phyloP scores from a whole-genome alignment of 768 basidiomycete species.

The Calocera cornea region DNA sequence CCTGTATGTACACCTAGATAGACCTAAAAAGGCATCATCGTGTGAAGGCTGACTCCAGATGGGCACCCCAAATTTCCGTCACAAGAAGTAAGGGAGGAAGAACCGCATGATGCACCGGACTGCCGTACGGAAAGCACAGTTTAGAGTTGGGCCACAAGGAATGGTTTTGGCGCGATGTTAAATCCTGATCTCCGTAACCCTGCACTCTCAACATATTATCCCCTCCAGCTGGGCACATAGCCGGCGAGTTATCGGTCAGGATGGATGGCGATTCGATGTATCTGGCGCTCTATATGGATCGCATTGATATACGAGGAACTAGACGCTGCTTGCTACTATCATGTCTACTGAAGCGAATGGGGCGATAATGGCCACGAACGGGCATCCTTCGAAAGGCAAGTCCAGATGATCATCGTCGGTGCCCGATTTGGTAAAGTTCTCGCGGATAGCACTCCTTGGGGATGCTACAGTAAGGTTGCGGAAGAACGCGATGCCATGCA shows the following conservation, averaged over 20 bases:
- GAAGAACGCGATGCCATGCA: not conserved
- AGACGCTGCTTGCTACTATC: not conserved
- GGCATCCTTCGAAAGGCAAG: not conserved
- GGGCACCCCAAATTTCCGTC: not conserved
- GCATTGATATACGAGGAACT: not conserved
- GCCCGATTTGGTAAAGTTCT: not conserved
- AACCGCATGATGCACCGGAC: not conserved
- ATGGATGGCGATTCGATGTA: not conserved
- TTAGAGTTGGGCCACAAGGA: not conserved
- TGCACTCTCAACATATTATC: not conserved
- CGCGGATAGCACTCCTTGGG: conserved; percentile 19
- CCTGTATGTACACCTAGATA: no score
- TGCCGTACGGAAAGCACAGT: not conserved
- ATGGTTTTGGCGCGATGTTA: conserved; percentile 1
- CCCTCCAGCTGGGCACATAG: not conserved
- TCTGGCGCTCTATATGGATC: no score
- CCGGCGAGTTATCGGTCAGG: not conserved
- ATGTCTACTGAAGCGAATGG: not conserved
- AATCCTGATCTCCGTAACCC: conserved; percentile 1
- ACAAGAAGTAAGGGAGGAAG: not conserved
- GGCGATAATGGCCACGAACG: not conserved
- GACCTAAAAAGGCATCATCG: not conserved
- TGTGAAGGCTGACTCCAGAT: not conserved
- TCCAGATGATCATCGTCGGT: conserved; percentile 1
- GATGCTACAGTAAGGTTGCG: conserved; percentile 15